These are phyloP conservation scores for Eucalyptus grandis DNA, from an alignment of 345 rosid genomes.

Conservation along the genomic window DNA sequence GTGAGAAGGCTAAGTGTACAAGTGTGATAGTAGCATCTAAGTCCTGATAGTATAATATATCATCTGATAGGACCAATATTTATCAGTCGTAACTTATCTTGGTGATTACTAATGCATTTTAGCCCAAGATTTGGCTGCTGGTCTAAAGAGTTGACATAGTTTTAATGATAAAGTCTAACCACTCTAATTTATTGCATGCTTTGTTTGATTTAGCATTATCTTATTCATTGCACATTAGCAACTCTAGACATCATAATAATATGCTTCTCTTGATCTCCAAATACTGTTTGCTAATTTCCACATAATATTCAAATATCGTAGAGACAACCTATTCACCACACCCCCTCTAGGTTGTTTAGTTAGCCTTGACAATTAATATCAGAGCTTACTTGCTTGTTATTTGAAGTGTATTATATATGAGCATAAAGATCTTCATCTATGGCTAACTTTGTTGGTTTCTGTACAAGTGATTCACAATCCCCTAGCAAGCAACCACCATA, in stretches of 20 bases:
- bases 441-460: no score
- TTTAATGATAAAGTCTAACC: background rate
- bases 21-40: background rate
- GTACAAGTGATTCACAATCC: no score
- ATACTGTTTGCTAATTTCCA: background rate
- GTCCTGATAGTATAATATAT: rapidly evolving
- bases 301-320: background rate
- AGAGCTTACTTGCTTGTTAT: background rate
- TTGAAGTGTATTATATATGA: no score
- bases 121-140: background rate
- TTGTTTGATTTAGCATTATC: background rate
- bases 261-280: background rate
- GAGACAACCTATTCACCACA: background rate
- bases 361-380: background rate
- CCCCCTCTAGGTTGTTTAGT: background rate
- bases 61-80: rapidly evolving
- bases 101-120: background rate
- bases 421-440: no score
- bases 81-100: rapidly evolving
- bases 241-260: background rate
- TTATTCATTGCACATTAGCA: background rate
- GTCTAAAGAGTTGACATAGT: background rate
- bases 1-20: background rate
- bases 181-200: background rate
- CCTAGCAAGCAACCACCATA: background rate